These are phyloP conservation scores for Epichloe baconii DNA, from an alignment of 2,329 filamentous ascomycete species.

Conservation along the genomic window DNA sequence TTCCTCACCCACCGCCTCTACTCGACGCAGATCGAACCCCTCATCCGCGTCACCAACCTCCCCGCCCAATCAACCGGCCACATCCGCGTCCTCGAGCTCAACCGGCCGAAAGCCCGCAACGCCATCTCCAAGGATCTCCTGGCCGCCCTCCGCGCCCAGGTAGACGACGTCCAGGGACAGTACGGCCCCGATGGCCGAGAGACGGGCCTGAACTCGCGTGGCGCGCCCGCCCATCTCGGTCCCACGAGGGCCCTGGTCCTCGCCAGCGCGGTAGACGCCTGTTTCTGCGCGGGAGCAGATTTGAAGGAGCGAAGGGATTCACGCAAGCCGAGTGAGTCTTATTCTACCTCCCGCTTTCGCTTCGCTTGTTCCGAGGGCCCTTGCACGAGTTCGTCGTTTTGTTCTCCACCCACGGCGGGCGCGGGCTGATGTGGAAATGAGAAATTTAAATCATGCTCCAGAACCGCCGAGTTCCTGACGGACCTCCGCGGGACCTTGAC, in stretches of 20 bases:
- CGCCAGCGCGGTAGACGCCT: conserved; percentile 70
- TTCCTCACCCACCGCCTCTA: conserved; percentile 19
- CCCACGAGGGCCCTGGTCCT: conserved; percentile 71
- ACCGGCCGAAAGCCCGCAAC: conserved; percentile 75
- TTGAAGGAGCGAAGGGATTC: conserved; percentile 76
- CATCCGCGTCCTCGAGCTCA: conserved; percentile 79
- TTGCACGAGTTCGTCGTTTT: too few relatives aligned
- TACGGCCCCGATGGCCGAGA: conserved; percentile 45
- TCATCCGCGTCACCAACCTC: conserved; percentile 60
- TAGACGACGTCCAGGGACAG: conserved; percentile 56
- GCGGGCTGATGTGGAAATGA: background rate
- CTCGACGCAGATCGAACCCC: conserved; percentile 27
- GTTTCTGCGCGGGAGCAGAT: conserved; percentile 91
- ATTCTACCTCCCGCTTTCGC: too few relatives aligned
- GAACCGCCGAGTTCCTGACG: conserved; percentile 66
- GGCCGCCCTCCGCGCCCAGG: conserved; percentile 53
- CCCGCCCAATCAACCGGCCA: conserved; percentile 68
- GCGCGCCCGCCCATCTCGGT: conserved; percentile 31
- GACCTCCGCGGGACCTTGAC: conserved; percentile 66
- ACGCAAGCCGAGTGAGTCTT: conserved; percentile 57
- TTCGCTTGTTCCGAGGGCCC: too few relatives aligned
- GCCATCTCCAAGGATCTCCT: conserved; percentile 77
- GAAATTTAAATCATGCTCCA: conserved; percentile 21
- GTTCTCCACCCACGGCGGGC: too few relatives aligned
- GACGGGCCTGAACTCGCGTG: conserved; percentile 18